phyloP scores from a whole-genome alignment of 345 rosid species.

The Anastatica hierochuntica region DNA sequence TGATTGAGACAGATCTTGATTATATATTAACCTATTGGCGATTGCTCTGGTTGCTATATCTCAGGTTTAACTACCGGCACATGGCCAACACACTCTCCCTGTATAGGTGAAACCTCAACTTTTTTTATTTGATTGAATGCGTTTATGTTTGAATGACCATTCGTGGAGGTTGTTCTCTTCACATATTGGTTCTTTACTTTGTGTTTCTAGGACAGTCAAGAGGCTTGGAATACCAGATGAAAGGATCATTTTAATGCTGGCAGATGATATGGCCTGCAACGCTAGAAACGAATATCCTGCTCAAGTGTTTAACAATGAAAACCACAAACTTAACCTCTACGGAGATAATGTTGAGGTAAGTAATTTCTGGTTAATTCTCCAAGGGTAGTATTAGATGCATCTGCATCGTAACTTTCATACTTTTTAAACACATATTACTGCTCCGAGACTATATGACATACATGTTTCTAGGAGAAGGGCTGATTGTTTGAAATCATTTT shows the following conservation, averaged over 20 bases:
- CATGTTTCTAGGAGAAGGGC: not conserved
- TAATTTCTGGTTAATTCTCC: slow-evolving; percentile 8
- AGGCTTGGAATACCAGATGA: slow-evolving; percentile 94
- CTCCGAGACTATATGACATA: not conserved
- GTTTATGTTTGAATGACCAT: not conserved
- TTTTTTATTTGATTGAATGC: not conserved
- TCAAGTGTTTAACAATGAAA: slow-evolving; percentile 94
- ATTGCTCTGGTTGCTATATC: slow-evolving; percentile 2
- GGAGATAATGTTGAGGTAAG: slow-evolving; percentile 98
- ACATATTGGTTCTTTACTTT: slow-evolving; percentile 6
- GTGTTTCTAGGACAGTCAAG: slow-evolving; percentile 76
- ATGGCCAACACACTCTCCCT: slow-evolving; percentile 96
- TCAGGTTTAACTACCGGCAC: slow-evolving; percentile 96
- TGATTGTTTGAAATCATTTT: slow-evolving; percentile 22
- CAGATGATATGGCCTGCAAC: slow-evolving; percentile 99
- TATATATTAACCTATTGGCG: slow-evolving; percentile 6
- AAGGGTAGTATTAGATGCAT: not conserved
- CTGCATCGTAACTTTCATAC: not conserved
- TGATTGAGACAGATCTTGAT: not conserved
- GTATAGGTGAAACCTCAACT: slow-evolving; percentile 49
- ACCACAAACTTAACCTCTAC: slow-evolving; percentile 86
- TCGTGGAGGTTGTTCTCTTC: not conserved
- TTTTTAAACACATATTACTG: not conserved
- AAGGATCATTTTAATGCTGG: slow-evolving; percentile 89
- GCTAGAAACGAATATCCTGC: slow-evolving; percentile 91